Conservation (phyloP, 441 rosid genomes). For the Jatropha podagrica region DNA sequence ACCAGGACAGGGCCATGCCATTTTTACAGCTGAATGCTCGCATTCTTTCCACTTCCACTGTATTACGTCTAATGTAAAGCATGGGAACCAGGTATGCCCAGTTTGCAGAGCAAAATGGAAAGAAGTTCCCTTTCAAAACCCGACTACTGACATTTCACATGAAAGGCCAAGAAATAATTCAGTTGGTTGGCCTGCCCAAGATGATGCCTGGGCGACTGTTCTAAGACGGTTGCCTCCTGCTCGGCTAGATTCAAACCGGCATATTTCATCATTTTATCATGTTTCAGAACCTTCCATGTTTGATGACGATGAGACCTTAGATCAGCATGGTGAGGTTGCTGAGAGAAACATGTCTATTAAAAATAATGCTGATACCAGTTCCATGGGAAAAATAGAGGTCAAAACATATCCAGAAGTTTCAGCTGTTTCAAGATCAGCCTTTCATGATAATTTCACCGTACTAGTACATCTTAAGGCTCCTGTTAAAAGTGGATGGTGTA, state of each 20-base stretch:
- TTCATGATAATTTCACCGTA: slow-evolving; percentile 55
- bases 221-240: slow-evolving; percentile 54
- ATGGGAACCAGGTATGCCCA: slow-evolving; percentile 83
- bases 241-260: slow-evolving; percentile 50
- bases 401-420: slow-evolving; percentile 72
- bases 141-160: slow-evolving; percentile 23
- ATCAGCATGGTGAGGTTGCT: slow-evolving; percentile 36
- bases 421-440: slow-evolving; percentile 44
- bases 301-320: slow-evolving; percentile 72
- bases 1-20: slow-evolving; percentile 77
- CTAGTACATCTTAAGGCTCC: slow-evolving; percentile 82
- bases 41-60: slow-evolving; percentile 91
- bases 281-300: slow-evolving; percentile 66
- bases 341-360: slow-evolving; percentile 31
- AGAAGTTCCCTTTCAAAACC: slow-evolving; percentile 72
- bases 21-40: slow-evolving; percentile 87
- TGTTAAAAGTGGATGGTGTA: slow-evolving; percentile 33
- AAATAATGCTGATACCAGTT: slow-evolving; percentile 21
- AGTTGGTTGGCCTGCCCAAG: slow-evolving; percentile 40
- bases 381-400: slow-evolving; percentile 45
- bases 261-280: slow-evolving; percentile 41
- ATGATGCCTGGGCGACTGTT: slow-evolving; percentile 51
- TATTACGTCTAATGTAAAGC: slow-evolving; percentile 79
- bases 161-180: slow-evolving; percentile 36
- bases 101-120: slow-evolving; percentile 86